Evolutionary conservation across 2,329 filamentous ascomycete genomes (phyloP), one percentile per base, ranked within the genome.

Genomic region (Diaporthe citriasiana): DNA sequence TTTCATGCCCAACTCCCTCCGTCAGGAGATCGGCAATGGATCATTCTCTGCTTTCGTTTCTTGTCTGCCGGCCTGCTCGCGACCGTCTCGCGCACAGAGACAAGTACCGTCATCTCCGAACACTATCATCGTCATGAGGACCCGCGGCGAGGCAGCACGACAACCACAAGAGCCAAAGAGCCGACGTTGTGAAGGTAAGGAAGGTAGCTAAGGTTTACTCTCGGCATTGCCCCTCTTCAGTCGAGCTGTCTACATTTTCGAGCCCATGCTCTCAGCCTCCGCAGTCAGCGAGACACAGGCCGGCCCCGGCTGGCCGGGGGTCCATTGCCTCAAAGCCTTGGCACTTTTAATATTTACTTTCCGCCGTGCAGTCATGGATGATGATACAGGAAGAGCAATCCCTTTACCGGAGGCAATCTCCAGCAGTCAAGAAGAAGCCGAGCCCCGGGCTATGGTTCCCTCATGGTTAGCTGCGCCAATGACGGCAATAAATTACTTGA

Each of bases 401-500:
- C 69, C 22, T 63, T 55, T 71, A 53, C 74, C 83, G 80, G 83
- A 86, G 85, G 85, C 82, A 76, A 59, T 76, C 19, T 13, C 45
- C 35, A 76, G 70, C 75, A 77, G 77, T 77, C 74, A 77, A 75
- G 76, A 80, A 82, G 88, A 89, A 90, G 85, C 89, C 89, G 87
- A 86, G 84, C 75, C 66, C 70, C 40, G 35, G 72, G 76, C 83
- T 88, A 83, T 84, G 88, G 89, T 89, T 89, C 82, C 83, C 81
- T 81, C 77, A 76, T 79, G 79, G 78, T 33, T 77, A 80, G 79
- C 76, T 72, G 71, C 40, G 72, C 56, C 72, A 72, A 63, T 75
- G 74, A 75, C 19, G 74, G 74, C 73, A 75, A 77, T 70, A 75
- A 80, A 84, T 87, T 85, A 90, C 89, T 91, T 91, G 89, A 91